Conservation (phyloP, 345 rosid species). For the Firmiana major region DNA sequence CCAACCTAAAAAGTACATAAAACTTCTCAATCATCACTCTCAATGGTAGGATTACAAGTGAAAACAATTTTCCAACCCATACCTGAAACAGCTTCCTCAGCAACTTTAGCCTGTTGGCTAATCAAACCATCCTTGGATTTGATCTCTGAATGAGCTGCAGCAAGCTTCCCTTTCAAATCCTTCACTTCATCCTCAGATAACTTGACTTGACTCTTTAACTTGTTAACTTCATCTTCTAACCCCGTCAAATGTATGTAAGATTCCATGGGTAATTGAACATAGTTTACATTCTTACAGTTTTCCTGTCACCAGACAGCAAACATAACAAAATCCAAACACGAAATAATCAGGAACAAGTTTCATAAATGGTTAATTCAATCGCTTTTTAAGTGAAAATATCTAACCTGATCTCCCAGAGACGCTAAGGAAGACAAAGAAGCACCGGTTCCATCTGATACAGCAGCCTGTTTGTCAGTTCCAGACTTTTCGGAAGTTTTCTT, state of each 20-base stretch:
- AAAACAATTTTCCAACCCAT: neutral
- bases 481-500: constrained; percentile 59
- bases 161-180: constrained; percentile 55
- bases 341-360: neutral
- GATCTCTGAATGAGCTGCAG: constrained; percentile 45
- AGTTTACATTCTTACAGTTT: constrained; percentile 51
- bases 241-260: constrained; percentile 51
- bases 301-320: constrained; percentile 32
- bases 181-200: constrained; percentile 29
- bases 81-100: constrained; percentile 97
- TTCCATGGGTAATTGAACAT: constrained; percentile 80
- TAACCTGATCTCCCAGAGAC: constrained; percentile 47
- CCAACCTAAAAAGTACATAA: constrained; percentile 55
- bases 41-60: neutral
- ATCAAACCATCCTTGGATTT: constrained; percentile 57
- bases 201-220: constrained; percentile 6
- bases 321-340: neutral
- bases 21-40: neutral
- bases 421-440: constrained; percentile 44
- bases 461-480: neutral
- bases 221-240: constrained; percentile 47
- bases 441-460: constrained; percentile 31
- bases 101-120: constrained; percentile 80
- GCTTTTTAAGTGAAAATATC: neutral
- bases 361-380: neutral